A percentile compares a stretch with the other conserved stretches of the same genome.
These are phyloP conservation scores for Monosporascus sp. DNA, from an alignment of 2,329 filamentous ascomycete genomes.

Conservation along the genomic window DNA sequence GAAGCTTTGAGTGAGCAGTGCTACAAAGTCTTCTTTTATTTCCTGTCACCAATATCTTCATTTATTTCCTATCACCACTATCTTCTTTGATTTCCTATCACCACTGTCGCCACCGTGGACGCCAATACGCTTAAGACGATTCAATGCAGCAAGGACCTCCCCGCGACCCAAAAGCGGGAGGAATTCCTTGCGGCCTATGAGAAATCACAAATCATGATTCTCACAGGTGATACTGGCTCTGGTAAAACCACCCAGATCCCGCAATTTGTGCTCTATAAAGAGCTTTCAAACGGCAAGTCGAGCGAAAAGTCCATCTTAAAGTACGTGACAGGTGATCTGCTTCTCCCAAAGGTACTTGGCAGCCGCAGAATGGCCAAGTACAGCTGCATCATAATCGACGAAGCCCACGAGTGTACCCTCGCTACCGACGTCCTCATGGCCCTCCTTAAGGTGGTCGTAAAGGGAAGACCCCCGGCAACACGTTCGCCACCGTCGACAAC, in stretches of 20 bases:
- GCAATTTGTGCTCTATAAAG: slow-evolving; percentile 96
- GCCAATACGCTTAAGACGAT: too few species aligned
- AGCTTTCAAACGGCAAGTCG: slow-evolving; percentile 87
- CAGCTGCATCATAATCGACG: slow-evolving; percentile 96
- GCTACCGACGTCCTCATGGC: slow-evolving; percentile 98
- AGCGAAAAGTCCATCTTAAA: slow-evolving; percentile 86
- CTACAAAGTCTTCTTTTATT: too few species aligned
- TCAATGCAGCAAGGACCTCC: slow-evolving; percentile 48
- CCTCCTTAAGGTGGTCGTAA: slow-evolving; percentile 83
- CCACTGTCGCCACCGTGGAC: too few species aligned
- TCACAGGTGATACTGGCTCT: slow-evolving; percentile 98
- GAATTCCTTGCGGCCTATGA: slow-evolving; percentile 95
- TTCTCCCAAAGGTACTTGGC: slow-evolving; percentile 92
- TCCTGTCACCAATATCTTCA: too few species aligned
- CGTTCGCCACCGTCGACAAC: too few species aligned
- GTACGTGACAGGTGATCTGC: slow-evolving; percentile 99
- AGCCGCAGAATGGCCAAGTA: slow-evolving; percentile 89
- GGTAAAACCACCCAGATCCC: slow-evolving; percentile 99
- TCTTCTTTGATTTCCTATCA: too few species aligned
- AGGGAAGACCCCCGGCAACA: slow-evolving; percentile 55
- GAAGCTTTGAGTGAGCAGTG: too few species aligned
- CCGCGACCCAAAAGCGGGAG: slow-evolving; percentile 87
- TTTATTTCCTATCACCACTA: too few species aligned
- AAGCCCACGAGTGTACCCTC: slow-evolving; percentile 95
- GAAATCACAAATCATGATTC: slow-evolving; percentile 90